phyloP scores from a whole-genome alignment of 306 rosid genomes.

The Inga leiocalycina region DNA sequence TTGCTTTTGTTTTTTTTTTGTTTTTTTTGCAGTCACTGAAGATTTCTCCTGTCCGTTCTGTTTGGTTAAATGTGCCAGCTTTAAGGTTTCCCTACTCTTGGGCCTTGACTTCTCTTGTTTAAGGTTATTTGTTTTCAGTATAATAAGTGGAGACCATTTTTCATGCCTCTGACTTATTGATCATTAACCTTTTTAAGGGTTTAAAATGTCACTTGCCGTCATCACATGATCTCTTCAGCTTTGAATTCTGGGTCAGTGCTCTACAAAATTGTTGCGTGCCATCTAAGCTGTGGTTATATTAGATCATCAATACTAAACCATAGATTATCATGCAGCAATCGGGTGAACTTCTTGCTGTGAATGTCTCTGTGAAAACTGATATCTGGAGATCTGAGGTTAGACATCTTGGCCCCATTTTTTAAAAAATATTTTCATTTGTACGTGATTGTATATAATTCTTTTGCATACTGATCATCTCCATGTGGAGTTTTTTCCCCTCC shows the following conservation, averaged over 20 bases:
- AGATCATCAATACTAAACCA: slow-evolving; percentile 31
- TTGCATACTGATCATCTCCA: neutral
- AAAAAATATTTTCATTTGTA: slow-evolving; percentile 4
- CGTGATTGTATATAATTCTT: slow-evolving; percentile 17
- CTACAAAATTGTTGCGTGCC: slow-evolving; percentile 27
- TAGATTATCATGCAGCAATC: slow-evolving; percentile 61
- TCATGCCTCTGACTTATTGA: slow-evolving; percentile 28
- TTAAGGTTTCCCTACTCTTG: slow-evolving; percentile 58
- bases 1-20: neutral
- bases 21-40: slow-evolving; percentile 65
- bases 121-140: neutral
- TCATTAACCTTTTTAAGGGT: slow-evolving; percentile 53
- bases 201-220: slow-evolving; percentile 65
- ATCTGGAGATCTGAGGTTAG: slow-evolving; percentile 61
- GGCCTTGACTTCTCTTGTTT: slow-evolving; percentile 15
- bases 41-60: slow-evolving; percentile 87
- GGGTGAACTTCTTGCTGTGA: slow-evolving; percentile 71
- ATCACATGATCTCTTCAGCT: slow-evolving; percentile 79
- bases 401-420: slow-evolving; percentile 28
- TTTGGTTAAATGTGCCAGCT: slow-evolving; percentile 72
- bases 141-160: slow-evolving; percentile 26
- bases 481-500: neutral
- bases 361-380: slow-evolving; percentile 58
- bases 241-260: slow-evolving; percentile 84
- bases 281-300: slow-evolving; percentile 28